These are phyloP conservation scores for Pleurotus djamor DNA, from an alignment of 768 basidiomycete genomes.

Conservation along the genomic window DNA sequence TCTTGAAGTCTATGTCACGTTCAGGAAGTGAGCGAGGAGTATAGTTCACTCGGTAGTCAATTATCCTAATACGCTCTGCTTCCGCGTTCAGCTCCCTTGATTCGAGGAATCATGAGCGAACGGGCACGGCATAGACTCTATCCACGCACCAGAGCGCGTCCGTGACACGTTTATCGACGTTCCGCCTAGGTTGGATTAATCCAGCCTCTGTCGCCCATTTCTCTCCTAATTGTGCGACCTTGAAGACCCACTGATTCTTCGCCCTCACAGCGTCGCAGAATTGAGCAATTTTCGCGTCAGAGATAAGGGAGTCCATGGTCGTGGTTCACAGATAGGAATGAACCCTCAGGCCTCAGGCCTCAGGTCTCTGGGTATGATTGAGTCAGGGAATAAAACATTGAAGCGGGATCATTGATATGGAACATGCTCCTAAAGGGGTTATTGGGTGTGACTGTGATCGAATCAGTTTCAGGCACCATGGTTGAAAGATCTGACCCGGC, in stretches of 20 bases:
- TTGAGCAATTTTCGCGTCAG: not conserved
- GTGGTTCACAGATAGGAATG: too few species aligned
- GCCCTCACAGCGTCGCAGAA: slow-evolving; percentile 7
- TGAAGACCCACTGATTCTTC: slow-evolving; percentile 8
- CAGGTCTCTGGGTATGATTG: too few species aligned
- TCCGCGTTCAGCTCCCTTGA: slow-evolving; percentile 6
- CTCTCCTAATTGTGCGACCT: not conserved
- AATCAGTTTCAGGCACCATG: too few species aligned
- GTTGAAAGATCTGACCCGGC: too few species aligned
- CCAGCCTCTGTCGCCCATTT: slow-evolving; percentile 8
- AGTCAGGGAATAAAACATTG: too few species aligned
- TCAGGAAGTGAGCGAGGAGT: not conserved
- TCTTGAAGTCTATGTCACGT: not conserved
- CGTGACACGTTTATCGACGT: not conserved
- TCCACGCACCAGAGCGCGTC: not conserved
- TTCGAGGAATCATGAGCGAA: not conserved
- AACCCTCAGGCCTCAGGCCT: too few species aligned
- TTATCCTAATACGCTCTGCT: slow-evolving; percentile 1
- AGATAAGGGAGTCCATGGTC: too few species aligned
- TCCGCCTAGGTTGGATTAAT: not conserved
- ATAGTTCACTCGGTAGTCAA: not conserved
- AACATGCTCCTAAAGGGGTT: too few species aligned
- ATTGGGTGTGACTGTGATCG: too few species aligned
- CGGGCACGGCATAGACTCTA: too few species aligned
- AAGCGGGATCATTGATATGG: too few species aligned